These are phyloP conservation scores for Leptographium wingfieldii DNA, from an alignment of 2,329 filamentous ascomycete species.

Conservation along the genomic window DNA sequence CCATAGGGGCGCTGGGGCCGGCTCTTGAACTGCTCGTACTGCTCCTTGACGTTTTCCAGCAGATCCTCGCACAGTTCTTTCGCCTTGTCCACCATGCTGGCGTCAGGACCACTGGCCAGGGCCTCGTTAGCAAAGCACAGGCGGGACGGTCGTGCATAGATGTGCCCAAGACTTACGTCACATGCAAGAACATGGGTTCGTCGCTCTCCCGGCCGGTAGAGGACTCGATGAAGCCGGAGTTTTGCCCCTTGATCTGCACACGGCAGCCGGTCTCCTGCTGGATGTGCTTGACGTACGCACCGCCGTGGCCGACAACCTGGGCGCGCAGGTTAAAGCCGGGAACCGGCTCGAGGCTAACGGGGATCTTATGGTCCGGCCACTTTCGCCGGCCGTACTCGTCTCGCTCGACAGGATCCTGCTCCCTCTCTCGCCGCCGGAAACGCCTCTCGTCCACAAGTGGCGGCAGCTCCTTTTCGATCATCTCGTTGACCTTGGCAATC, in stretches of 20 bases:
- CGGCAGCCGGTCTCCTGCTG: conserved; percentile 90
- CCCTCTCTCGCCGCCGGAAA: conserved; percentile 62
- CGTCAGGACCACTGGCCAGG: conserved; percentile 61
- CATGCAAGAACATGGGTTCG: conserved; percentile 92
- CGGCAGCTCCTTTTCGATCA: conserved; percentile 92
- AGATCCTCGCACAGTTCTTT: conserved; percentile 85
- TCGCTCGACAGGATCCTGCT: conserved; percentile 57
- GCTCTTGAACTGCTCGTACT: conserved; percentile 85
- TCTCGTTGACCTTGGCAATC: conserved; percentile 76
- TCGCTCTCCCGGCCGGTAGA: conserved; percentile 84
- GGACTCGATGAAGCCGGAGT: conserved; percentile 86
- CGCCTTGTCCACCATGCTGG: conserved; percentile 71
- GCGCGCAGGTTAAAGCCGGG: conserved; percentile 92
- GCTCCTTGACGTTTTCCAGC: conserved; percentile 70
- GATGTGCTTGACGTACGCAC: conserved; percentile 95
- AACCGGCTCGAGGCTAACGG: conserved; percentile 79
- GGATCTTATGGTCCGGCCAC: conserved; percentile 96
- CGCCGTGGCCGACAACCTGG: conserved; percentile 88
- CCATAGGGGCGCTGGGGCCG: conserved; percentile 56
- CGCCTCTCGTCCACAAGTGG: conserved; percentile 90
- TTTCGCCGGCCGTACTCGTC: conserved; percentile 76
- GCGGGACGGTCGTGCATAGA: too few relatives aligned
- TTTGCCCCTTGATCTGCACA: conserved; percentile 95
- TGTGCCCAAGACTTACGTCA: conserved; percentile 52
- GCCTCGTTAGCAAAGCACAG: neutral